These are phyloP conservation scores for Mycena alexandri DNA, from an alignment of 768 basidiomycete species.

Conservation along the genomic window DNA sequence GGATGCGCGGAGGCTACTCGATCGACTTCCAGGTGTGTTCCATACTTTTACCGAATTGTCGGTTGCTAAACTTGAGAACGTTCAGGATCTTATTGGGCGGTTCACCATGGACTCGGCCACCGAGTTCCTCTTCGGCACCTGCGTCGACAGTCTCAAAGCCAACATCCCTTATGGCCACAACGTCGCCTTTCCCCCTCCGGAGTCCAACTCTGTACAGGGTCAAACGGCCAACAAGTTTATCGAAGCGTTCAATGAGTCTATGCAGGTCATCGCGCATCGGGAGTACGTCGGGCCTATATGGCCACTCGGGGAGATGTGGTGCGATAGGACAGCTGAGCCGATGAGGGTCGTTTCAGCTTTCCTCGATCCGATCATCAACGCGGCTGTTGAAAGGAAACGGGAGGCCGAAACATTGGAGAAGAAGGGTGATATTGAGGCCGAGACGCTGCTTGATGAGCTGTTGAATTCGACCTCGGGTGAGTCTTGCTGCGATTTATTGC, in stretches of 20 bases:
- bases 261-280: constrained; percentile 56
- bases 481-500: constrained; percentile 28
- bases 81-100: constrained; percentile 66
- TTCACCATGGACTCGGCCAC: constrained; percentile 74
- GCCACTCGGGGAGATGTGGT: constrained; percentile 67
- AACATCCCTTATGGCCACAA: constrained; percentile 62
- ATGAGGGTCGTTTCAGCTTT: constrained; percentile 66
- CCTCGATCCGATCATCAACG: constrained; percentile 65
- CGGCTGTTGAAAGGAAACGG: constrained; percentile 58
- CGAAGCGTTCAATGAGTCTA: constrained; percentile 63
- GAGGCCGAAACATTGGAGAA: constrained; percentile 27
- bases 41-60: background rate
- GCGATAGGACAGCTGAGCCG: constrained; percentile 58
- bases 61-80: background rate
- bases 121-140: constrained; percentile 67
- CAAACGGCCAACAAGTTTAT: constrained; percentile 55
- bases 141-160: constrained; percentile 60
- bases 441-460: constrained; percentile 64
- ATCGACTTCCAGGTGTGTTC: constrained; percentile 66
- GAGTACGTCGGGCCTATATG: constrained; percentile 57
- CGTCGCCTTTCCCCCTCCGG: constrained; percentile 40
- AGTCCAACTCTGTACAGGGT: constrained; percentile 30
- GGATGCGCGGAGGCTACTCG: constrained; percentile 60
- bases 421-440: constrained; percentile 43
- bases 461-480: constrained; percentile 67